Conservation (phyloP, 1,139 yeast genomes). For the Lizanozyma gosingica region DNA sequence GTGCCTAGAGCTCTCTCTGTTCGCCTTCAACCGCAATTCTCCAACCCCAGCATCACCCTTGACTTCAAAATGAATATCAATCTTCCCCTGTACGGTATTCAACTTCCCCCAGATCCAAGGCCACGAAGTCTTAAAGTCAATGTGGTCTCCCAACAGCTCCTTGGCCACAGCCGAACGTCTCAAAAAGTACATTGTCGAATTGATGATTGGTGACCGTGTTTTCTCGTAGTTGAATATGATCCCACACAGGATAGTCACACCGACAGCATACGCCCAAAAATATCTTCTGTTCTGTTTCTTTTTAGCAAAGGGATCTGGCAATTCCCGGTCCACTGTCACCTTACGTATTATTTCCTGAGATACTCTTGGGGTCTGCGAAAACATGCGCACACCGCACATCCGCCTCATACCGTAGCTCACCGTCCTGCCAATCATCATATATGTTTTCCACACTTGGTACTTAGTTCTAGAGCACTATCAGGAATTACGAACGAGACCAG, state of each 20-base stretch:
- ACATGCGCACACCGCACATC: too few relatives aligned
- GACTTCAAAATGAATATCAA: constrained; percentile 64
- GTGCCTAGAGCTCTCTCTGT: constrained; percentile 44
- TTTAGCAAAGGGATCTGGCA: constrained; percentile 68
- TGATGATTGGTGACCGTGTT: constrained; percentile 76
- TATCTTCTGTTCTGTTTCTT: constrained; percentile 42
- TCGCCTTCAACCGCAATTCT: constrained; percentile 48
- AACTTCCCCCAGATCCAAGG: constrained; percentile 90
- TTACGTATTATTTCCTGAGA: too few relatives aligned
- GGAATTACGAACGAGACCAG: too few relatives aligned
- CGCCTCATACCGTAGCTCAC: too few relatives aligned
- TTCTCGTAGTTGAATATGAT: constrained; percentile 88
- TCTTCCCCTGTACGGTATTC: constrained; percentile 73
- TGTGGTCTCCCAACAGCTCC: constrained; percentile 61
- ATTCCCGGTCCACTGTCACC: constrained; percentile 51
- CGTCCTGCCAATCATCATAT: too few relatives aligned
- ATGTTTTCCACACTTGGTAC: too few relatives aligned
- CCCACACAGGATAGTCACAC: constrained; percentile 57
- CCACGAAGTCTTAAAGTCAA: constrained; percentile 57
- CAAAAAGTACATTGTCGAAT: constrained; percentile 79
- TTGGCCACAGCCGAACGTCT: constrained; percentile 70
- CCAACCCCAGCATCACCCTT: constrained; percentile 52
- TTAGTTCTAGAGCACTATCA: too few relatives aligned
- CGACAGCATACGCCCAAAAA: constrained; percentile 51
- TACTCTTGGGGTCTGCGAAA: too few relatives aligned